These are phyloP conservation scores for Simmondsia chinensis DNA, from an alignment of 148 eudicot genomes.

Conservation along the genomic window DNA sequence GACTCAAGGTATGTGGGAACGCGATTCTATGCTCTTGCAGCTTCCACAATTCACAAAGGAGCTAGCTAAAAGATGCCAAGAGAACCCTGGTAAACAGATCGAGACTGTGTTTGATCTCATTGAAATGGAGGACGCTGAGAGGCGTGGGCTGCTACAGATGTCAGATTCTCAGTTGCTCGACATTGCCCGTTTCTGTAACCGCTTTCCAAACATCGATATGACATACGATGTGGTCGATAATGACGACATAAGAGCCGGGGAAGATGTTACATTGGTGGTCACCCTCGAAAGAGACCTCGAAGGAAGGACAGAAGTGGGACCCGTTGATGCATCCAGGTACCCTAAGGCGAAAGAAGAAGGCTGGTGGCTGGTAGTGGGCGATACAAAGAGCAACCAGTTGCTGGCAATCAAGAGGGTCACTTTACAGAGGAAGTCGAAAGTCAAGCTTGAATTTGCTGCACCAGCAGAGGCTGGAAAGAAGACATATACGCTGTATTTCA, in stretches of 20 bases:
- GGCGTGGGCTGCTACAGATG: conserved; percentile 59
- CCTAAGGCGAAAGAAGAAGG: conserved; percentile 80
- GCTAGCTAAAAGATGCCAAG: conserved; percentile 70
- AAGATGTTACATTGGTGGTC: conserved; percentile 42
- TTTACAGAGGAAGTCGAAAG: conserved; percentile 63
- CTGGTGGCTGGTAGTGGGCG: conserved; percentile 91
- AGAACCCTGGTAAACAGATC: conserved; percentile 56
- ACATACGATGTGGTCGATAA: conserved; percentile 37
- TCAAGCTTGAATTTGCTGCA: conserved; percentile 51
- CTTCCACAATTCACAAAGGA: conserved; percentile 81
- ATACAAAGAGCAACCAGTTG: conserved; percentile 58
- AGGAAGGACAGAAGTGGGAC: conserved; percentile 60
- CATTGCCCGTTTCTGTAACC: conserved; percentile 68
- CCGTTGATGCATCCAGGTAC: conserved; percentile 63
- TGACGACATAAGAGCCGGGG: conserved; percentile 45
- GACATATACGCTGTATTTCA: conserved; percentile 55
- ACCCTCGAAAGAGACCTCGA: conserved; percentile 67
- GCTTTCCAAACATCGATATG: conserved; percentile 77
- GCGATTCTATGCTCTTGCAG: conserved; percentile 88
- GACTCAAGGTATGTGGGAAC: conserved; percentile 97
- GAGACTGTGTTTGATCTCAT: conserved; percentile 78
- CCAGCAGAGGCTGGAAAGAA: conserved; percentile 48
- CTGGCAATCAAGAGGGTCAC: conserved; percentile 75
- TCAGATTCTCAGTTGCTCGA: conserved; percentile 60
- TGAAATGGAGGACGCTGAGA: conserved; percentile 80